These are phyloP conservation scores for Lecanicillium sp. DNA, from an alignment of 2,329 filamentous ascomycete species.

Conservation along the genomic window DNA sequence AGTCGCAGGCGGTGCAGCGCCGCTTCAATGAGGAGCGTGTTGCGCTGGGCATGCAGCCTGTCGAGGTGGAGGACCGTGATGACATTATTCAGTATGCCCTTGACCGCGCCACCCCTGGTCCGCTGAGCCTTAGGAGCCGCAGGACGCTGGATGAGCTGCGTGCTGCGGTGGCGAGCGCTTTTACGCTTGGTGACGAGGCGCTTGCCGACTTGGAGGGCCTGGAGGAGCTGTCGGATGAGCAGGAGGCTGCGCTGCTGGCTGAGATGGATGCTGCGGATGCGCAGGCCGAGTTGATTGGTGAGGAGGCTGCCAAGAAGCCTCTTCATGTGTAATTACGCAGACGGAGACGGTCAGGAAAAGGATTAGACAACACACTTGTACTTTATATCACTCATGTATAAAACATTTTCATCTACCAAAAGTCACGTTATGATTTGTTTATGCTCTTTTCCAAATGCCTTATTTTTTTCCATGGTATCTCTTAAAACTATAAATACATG, in stretches of 20 bases:
- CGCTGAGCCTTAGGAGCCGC: slow-evolving; percentile 25
- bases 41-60: slow-evolving; percentile 51
- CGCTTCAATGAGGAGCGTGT: slow-evolving; percentile 59
- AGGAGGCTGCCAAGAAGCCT: slow-evolving; percentile 8
- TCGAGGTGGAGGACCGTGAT: slow-evolving; percentile 26
- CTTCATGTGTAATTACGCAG: slow-evolving; percentile 11
- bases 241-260: slow-evolving; percentile 21
- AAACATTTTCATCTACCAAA: too few species aligned
- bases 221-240: slow-evolving; percentile 32
- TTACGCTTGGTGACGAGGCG: slow-evolving; percentile 36
- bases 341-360: not conserved
- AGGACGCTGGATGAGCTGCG: slow-evolving; percentile 31
- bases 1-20: slow-evolving; percentile 58
- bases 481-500: too few species aligned
- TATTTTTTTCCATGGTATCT: too few species aligned
- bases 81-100: slow-evolving; percentile 32
- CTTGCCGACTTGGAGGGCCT: slow-evolving; percentile 29
- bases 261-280: slow-evolving; percentile 23
- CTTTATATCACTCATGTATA: slow-evolving; percentile 4
- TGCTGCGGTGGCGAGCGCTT: slow-evolving; percentile 33
- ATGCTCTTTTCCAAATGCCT: too few species aligned
- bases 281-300: slow-evolving; percentile 7
- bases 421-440: too few species aligned
- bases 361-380: not conserved
- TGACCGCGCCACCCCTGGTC: slow-evolving; percentile 33